phyloP scores from a whole-genome alignment of 2,329 filamentous ascomycete genomes.

The Geosmithia putterillii region DNA sequence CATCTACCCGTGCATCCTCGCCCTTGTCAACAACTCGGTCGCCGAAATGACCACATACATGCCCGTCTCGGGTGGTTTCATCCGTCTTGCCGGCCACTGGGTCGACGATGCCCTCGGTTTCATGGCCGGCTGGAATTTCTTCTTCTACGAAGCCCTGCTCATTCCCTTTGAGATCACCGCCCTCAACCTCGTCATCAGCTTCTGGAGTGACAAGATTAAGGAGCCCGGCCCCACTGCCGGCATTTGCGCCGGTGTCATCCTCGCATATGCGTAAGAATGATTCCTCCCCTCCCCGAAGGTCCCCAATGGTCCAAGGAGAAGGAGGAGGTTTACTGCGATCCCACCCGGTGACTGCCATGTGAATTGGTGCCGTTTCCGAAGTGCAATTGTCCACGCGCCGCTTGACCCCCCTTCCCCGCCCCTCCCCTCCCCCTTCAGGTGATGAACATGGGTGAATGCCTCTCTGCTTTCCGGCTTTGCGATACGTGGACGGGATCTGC shows the following conservation, averaged over 20 bases:
- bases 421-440: background rate
- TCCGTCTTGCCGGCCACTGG: conserved; percentile 44
- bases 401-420: background rate
- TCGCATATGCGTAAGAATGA: conserved; percentile 18
- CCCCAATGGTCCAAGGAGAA: background rate
- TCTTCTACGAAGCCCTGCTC: conserved; percentile 35
- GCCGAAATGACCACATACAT: conserved; percentile 48
- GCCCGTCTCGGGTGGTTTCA: conserved; percentile 45
- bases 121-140: conserved; percentile 35
- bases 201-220: conserved; percentile 18
- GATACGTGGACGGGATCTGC: background rate
- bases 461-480: background rate
- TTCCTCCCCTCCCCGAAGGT: background rate
- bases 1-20: conserved; percentile 36
- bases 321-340: background rate
- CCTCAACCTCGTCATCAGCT: conserved; percentile 22
- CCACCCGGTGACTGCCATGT: background rate
- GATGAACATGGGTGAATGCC: background rate
- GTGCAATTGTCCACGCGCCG: background rate
- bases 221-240: conserved; percentile 20
- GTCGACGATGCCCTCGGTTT: conserved; percentile 48
- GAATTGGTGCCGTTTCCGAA: background rate
- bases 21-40: conserved; percentile 46
- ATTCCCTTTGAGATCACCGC: conserved; percentile 39
- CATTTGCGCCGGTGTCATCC: conserved; percentile 28